Evolutionary conservation across 108 stramenopile genomes (phyloP).

Genomic region (Pseudonitzschia multiseries): DNA sequence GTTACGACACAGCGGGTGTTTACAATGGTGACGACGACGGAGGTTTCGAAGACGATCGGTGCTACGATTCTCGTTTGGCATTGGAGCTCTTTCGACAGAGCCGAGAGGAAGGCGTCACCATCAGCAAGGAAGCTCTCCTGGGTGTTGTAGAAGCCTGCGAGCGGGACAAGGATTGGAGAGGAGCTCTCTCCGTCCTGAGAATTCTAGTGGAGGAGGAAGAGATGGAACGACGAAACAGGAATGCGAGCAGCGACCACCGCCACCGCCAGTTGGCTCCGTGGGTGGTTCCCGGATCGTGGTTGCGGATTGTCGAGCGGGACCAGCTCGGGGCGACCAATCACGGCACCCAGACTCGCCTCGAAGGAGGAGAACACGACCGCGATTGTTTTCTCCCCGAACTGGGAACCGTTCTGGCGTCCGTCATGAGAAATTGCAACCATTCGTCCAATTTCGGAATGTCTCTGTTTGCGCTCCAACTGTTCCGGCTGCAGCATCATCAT

Average conservation of each 20-base stretch:
- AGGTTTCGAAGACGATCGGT: neutral
- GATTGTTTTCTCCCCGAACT: constrained; percentile 3
- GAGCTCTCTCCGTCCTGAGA: constrained; percentile 44
- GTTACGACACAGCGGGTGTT: too few relatives aligned
- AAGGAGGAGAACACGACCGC: neutral
- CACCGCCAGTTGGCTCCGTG: constrained; percentile 27
- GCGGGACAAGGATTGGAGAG: constrained; percentile 59
- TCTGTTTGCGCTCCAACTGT: constrained; percentile 40
- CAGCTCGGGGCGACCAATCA: too few relatives aligned
- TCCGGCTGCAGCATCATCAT: constrained; percentile 18
- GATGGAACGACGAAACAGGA: neutral
- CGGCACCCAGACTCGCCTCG: too few relatives aligned
- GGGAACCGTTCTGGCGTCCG: constrained; percentile 20
- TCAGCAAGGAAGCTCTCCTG: constrained; percentile 57
- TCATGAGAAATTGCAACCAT: constrained; percentile 55
- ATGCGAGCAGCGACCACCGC: neutral
- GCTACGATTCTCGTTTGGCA: constrained; percentile 25
- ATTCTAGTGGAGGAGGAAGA: constrained; percentile 27
- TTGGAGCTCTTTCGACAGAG: constrained; percentile 48
- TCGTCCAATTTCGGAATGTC: constrained; percentile 59
- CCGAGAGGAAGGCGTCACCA: constrained; percentile 43
- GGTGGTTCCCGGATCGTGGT: constrained; percentile 25
- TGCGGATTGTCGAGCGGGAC: constrained; percentile 14
- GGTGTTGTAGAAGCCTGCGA: constrained; percentile 65
- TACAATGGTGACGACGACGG: neutral